Evolutionary conservation across 2,329 filamentous ascomycete genomes (phyloP), one percentile per base, ranked within the genome.

Genomic region (Elsinoe necatrix): DNA sequence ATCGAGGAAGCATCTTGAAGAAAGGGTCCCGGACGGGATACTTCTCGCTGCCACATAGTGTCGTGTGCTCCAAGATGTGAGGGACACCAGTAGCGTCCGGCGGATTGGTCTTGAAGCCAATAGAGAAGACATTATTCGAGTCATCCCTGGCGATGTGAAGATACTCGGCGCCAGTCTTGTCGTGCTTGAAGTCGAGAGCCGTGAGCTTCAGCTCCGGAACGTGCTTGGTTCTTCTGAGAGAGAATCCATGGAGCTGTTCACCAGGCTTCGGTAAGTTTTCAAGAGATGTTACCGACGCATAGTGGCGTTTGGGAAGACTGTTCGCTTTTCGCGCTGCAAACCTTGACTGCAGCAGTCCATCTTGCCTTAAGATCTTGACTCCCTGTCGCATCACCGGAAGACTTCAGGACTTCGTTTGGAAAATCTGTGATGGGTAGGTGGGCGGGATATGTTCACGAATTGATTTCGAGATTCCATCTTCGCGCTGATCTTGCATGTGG

Each of bases 1-100:
- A 96, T 64, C 93, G 84, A 20, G 93, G 93, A 23, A 98, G 81
- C 93, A 98, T 98, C 80, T 97, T 98, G 79, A 98, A 98, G 78
- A 98, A 98, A 0, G 93, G 93, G 67, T 98, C 93, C 60, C 93
- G 89, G 58, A 98, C 92, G n/a, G 93, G 93, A 74, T 67, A 95
- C 85, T 95, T 95, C 70, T 95, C 79, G 68, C 92, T 97, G 20
- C 93, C 93, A 68, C 93, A 98, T 42, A 98, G 76, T 1, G 93
- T 97, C 18, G 93, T 96, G 74, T 98, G 93, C 75, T 98, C 93
- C 57, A 98, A 79, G 64, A 98, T 97, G 73, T 98, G 93, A 16
- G 93, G 93, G 42, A 98, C 84, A 52, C 93, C 93, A 0, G 93
- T 97, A 67, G 93, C 90, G 72, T 98, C 90, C 7, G 91, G 91